These are phyloP conservation scores for Suillus decipiens DNA, from an alignment of 768 basidiomycete species.

Conservation along the genomic window DNA sequence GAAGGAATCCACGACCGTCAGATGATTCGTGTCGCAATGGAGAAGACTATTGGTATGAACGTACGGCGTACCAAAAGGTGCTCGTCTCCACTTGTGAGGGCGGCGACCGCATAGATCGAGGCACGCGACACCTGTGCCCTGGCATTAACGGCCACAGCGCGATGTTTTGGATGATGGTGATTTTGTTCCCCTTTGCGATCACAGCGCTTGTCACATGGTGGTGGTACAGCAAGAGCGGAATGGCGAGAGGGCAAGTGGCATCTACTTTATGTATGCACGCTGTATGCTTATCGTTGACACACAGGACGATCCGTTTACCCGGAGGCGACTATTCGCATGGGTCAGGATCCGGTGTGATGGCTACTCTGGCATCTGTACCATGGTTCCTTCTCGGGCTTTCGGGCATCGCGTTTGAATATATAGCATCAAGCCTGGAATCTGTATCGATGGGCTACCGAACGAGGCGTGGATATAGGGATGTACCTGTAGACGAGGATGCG, in stretches of 20 bases:
- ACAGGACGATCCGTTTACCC: constrained; percentile 78
- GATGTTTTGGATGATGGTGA: constrained; percentile 83
- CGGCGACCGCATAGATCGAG: constrained; percentile 78
- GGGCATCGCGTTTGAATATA: constrained; percentile 72
- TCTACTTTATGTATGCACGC: neutral
- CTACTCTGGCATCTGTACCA: constrained; percentile 83
- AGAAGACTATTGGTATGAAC: constrained; percentile 89
- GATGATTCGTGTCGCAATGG: constrained; percentile 64
- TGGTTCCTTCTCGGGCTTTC: constrained; percentile 85
- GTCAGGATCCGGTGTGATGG: constrained; percentile 52
- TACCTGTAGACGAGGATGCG: constrained; percentile 87
- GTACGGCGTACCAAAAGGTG: constrained; percentile 89
- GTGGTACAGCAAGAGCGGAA: constrained; percentile 76
- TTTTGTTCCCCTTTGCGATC: constrained; percentile 75
- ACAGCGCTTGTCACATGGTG: constrained; percentile 78
- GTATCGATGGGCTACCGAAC: constrained; percentile 41
- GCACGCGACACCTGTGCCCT: constrained; percentile 75
- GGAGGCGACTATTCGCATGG: constrained; percentile 44
- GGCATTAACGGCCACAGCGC: constrained; percentile 71
- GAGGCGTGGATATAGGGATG: constrained; percentile 70
- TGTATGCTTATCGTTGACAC: constrained; percentile 14
- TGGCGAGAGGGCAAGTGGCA: constrained; percentile 67
- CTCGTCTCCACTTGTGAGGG: constrained; percentile 87
- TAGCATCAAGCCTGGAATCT: constrained; percentile 48
- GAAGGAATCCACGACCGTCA: constrained; percentile 58